Evolutionary conservation across 495 filamentous ascomycete genomes (phyloP), one percentile per base, ranked within the genome.

Genomic region (Talaromyces nanjingensis): DNA sequence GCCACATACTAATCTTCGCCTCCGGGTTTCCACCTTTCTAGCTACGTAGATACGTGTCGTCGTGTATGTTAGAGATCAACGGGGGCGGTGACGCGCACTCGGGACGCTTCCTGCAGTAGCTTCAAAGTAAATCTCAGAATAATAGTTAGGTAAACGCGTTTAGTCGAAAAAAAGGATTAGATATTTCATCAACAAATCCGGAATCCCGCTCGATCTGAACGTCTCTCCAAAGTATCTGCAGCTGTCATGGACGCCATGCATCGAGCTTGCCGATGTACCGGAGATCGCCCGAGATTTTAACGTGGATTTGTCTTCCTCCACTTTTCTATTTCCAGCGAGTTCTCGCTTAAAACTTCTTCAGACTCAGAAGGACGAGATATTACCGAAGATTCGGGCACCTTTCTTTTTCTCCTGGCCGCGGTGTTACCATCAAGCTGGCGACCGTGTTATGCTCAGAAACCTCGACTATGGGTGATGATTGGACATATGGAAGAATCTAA

Each of bases 231-330:
- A 49, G 18, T 9, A 27, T 55, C 52, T 55, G 52, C 52, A 55
- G 52, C 52, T 55, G 52, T 55, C 52, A 55, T 55, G 52, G 14
- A 29, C 52, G 52, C 52, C 52, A 55, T 29, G 52, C 52, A 55
- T 18, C 24, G 4, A 56, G 47, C 49, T 56, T 56, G 53, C 22
- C 53, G 24, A 29, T 14, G 14, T 56, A 22, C 24, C 53, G 53
- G 27, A 56, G 53, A 25, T 56, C 53, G 53, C 22, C 24, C 16
- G 22, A 56, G 53, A 49, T 27, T 11, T 14, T 6, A 56, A 24
- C 27, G 4, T 56, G 20, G 8, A 14, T 5, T 24, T 25, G 22
- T 27, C 22, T 56, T 27, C 27, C 6, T 25, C 16, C 53, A 16
- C 37, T 42, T 42, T 42, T 16, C 37, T 42, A 42, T 9, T 16